These are phyloP conservation scores for Cunninghamia lanceolata DNA, from an alignment of 75 land plant species.

Conservation along the genomic window DNA sequence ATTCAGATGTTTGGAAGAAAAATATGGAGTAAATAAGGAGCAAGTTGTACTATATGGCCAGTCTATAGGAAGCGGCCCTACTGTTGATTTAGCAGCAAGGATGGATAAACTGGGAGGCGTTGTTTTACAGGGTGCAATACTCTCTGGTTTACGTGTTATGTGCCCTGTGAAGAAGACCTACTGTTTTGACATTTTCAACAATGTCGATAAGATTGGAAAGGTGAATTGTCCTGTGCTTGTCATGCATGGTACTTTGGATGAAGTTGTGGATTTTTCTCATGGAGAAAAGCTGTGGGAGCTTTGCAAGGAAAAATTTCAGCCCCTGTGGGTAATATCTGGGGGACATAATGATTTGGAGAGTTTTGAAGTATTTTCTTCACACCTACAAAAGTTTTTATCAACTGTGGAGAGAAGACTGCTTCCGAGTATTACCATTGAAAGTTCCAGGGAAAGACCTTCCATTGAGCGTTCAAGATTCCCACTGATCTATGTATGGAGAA, in stretches of 20 bases:
- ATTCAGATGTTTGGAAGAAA: constrained; percentile 56
- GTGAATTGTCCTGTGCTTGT: constrained; percentile 60
- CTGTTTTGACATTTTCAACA: constrained; percentile 82
- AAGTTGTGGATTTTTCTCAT: constrained; percentile 31
- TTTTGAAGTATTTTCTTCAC: constrained; percentile 20
- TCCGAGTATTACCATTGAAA: too few species aligned
- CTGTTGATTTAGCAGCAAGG: constrained; percentile 64
- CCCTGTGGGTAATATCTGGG: constrained; percentile 25
- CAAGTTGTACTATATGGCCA: constrained; percentile 74
- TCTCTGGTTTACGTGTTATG: constrained; percentile 70
- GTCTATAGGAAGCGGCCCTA: constrained; percentile 86
- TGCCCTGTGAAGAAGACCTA: constrained; percentile 74
- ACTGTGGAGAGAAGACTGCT: neutral
- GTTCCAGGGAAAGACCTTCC: too few species aligned
- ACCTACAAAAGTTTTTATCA: constrained; percentile 18
- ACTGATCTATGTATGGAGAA: neutral
- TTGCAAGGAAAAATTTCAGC: constrained; percentile 31
- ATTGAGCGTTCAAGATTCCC: too few species aligned
- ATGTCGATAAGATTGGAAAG: constrained; percentile 49
- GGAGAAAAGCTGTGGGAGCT: constrained; percentile 25
- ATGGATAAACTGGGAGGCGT: constrained; percentile 55
- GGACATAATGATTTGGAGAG: constrained; percentile 27
- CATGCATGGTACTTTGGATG: constrained; percentile 42
- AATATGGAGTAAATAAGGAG: constrained; percentile 62
- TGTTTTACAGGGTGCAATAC: constrained; percentile 68